Percentiles rank a stretch among this genome's conserved stretches.
Evolutionary conservation across 345 rosid genomes (phyloP).

Genomic region (Corchorus capsularis): DNA sequence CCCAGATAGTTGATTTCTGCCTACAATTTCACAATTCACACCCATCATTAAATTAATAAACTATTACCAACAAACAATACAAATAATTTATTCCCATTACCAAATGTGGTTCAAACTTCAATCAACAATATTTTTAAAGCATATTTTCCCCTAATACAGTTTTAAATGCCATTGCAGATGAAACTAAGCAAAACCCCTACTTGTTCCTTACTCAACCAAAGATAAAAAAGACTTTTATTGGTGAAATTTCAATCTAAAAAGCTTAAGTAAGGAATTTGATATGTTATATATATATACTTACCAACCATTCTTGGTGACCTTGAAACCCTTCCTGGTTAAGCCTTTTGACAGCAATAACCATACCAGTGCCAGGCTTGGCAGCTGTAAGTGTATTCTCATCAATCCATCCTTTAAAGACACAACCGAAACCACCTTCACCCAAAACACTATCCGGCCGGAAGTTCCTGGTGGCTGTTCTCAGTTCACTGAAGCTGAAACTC

Average conservation of each 20-base stretch:
- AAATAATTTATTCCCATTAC: not conserved
- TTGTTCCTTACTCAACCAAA: not conserved
- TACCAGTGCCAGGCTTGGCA: slow-evolving; percentile 75
- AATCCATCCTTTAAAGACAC: slow-evolving; percentile 92
- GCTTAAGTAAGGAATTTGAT: not conserved
- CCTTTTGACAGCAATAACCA: slow-evolving; percentile 85
- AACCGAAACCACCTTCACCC: slow-evolving; percentile 98
- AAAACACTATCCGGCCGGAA: slow-evolving; percentile 92
- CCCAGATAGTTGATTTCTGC: slow-evolving; percentile 91
- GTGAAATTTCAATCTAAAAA: not conserved
- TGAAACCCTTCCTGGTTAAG: slow-evolving; percentile 88
- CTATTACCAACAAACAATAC: slow-evolving; percentile 9
- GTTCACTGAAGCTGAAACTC: slow-evolving; percentile 65
- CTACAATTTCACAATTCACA: slow-evolving; percentile 36
- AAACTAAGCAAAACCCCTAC: not conserved
- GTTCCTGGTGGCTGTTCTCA: slow-evolving; percentile 81
- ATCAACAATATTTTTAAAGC: not conserved
- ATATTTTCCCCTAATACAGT: not conserved
- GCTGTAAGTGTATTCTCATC: slow-evolving; percentile 73
- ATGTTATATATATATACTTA: slow-evolving; percentile 30
- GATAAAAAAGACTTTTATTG: not conserved
- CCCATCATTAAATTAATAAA: slow-evolving; percentile 16
- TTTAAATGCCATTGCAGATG: not conserved
- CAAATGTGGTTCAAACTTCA: slow-evolving; percentile 2
- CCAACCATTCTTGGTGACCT: slow-evolving; percentile 99